Base-by-base conservation (phyloP, 2,329 filamentous ascomycete species). In the Sporothrix mexicana region DNA sequence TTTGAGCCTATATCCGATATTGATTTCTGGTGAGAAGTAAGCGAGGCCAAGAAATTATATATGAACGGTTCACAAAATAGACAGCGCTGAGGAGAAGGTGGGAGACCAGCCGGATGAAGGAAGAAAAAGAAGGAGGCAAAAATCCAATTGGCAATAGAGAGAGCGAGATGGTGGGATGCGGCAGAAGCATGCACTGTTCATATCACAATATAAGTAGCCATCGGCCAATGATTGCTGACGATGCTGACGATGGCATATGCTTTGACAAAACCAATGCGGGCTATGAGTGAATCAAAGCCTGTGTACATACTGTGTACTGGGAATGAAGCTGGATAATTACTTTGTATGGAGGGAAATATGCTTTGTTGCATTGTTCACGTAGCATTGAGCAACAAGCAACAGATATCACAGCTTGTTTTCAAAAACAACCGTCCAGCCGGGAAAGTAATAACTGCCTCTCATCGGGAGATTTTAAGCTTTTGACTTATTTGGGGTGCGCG, bases 401-500 rank as follows among this genome's bases (percentile, higher is more conserved):
- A 7, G 30, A 36, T 6, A 36, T 36, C 30, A 36, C 30, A 36
- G 30, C 7, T 36, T 25, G 20, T 20, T 41, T 36, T 12, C 20
- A 6, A 23, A 57, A 51, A 55, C 30, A 55, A 12, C 68, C 51
- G 67, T 70, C n/a, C 25, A 61, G 53, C 36, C 68, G 53, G 30
- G 49, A 47, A 61, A 20, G 20, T 36, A 70, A 70, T 69, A 59
- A 59, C n/a, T n/a, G 13, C n/a, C 6, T 30, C 36, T 70, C 68
- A 36, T 57, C 51, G 68, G 68, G 20, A 59, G 30, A 45, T 49
- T 61, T 70, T 69, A 69, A 69, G 67, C 67, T 69, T 59, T 69
- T 36, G 17, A 59, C 30, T 47, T 20, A 69, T 59, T 59, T 69
- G 12, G 7, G 17, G 15, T 25, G 49, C 25, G 30, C 51, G 51